Evolutionary conservation across 345 rosid genomes (phyloP).

Genomic region (Eucalyptus camaldulensis): DNA sequence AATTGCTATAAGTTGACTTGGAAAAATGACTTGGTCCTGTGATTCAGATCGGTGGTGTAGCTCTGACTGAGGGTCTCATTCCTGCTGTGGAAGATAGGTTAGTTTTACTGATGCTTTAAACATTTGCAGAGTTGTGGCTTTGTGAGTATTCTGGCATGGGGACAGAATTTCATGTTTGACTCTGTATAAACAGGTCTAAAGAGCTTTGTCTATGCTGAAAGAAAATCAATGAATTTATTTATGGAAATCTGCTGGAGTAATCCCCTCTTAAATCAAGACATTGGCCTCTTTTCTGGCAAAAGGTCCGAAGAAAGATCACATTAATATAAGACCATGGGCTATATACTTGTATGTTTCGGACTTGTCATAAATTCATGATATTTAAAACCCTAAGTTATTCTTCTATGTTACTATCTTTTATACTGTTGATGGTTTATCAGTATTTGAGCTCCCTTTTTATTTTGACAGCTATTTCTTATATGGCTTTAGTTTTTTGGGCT

Average conservation of each 20-base stretch:
- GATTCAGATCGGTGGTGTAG: constrained; percentile 87
- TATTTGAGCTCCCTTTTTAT: not conserved
- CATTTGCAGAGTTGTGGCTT: not conserved
- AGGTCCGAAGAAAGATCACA: not conserved
- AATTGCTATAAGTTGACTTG: not conserved
- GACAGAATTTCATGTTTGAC: not conserved
- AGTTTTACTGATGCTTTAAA: not conserved
- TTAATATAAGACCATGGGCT: not conserved
- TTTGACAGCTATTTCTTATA: not conserved
- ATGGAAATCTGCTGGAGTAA: not conserved
- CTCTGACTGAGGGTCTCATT: constrained; percentile 63
- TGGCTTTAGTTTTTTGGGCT: not conserved
- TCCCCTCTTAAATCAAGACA: not conserved
- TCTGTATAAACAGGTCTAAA: not conserved
- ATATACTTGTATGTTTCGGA: not conserved
- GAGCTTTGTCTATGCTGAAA: not conserved
- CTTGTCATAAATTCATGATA: not conserved
- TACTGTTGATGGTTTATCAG: not conserved
- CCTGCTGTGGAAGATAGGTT: constrained; percentile 85
- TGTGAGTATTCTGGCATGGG: not conserved
- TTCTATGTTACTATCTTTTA: not conserved
- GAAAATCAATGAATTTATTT: not conserved
- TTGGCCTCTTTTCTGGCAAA: not conserved
- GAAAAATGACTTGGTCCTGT: constrained; percentile 6
- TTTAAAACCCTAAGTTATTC: not conserved